phyloP scores from a whole-genome alignment of 768 basidiomycete species.

The Neoboletus magnificus region DNA sequence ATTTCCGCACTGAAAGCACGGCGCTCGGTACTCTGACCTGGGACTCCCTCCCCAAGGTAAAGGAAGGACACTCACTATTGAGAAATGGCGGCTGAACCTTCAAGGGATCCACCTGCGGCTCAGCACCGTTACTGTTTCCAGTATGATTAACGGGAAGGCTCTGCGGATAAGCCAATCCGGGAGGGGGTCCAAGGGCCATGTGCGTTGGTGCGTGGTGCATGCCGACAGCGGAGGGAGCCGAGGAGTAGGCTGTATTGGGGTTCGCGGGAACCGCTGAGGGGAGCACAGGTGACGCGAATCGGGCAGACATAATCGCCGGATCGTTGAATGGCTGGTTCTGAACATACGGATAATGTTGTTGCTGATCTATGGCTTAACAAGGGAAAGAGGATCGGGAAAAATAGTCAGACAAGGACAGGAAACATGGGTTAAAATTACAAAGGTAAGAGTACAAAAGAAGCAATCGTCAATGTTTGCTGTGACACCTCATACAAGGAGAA shows the following conservation, averaged over 20 bases:
- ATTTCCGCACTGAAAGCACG: slow-evolving; percentile 89
- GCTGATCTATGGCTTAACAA: slow-evolving; percentile 34
- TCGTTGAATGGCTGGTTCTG: slow-evolving; percentile 58
- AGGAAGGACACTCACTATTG: slow-evolving; percentile 66
- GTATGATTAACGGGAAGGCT: slow-evolving; percentile 27
- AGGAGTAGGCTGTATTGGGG: slow-evolving; percentile 9
- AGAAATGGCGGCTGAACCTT: slow-evolving; percentile 19
- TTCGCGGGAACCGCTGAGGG: slow-evolving; percentile 15
- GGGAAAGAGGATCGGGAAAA: slow-evolving; percentile 12
- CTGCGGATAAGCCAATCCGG: slow-evolving; percentile 54
- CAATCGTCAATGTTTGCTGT: slow-evolving; percentile 33
- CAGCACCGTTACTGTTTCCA: slow-evolving; percentile 14
- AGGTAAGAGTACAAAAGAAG: slow-evolving; percentile 26
- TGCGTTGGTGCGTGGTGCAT: slow-evolving; percentile 12
- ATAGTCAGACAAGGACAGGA: slow-evolving; percentile 4
- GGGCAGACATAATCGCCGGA: slow-evolving; percentile 78
- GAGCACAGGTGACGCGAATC: slow-evolving; percentile 46
- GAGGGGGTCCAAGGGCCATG: slow-evolving; percentile 58
- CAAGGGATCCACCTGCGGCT: slow-evolving; percentile 26
- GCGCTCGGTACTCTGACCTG: slow-evolving; percentile 82
- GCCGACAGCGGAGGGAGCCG: slow-evolving; percentile 12
- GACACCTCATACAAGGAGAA: slow-evolving; percentile 39
- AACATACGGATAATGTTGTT: slow-evolving; percentile 32
- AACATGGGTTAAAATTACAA: slow-evolving; percentile 24
- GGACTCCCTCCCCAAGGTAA: slow-evolving; percentile 70